Evolutionary conservation across 2,329 filamentous ascomycete genomes (phyloP).

Genomic region (Penicillium expansum): DNA sequence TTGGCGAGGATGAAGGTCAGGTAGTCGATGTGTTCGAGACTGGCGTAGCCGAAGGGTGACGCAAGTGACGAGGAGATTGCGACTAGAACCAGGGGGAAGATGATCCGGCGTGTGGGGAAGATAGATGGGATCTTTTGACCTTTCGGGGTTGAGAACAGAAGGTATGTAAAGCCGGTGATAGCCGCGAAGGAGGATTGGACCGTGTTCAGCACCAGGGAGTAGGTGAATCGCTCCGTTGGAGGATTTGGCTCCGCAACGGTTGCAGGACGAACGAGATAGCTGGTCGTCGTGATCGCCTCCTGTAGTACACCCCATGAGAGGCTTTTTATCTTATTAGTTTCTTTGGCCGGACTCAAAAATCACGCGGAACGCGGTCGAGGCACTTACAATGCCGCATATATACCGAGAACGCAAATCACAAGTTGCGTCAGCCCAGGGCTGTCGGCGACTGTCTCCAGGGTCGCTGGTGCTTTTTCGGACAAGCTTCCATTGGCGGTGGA

Average conservation of each 20-base stretch:
- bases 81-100: conserved; percentile 77
- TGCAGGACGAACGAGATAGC: conserved; percentile 63
- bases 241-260: conserved; percentile 44
- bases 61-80: conserved; percentile 84
- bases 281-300: conserved; percentile 93
- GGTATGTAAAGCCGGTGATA: conserved; percentile 76
- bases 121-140: conserved; percentile 52
- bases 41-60: conserved; percentile 93
- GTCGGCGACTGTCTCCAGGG: conserved; percentile 31
- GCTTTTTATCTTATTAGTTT: conserved; percentile 46
- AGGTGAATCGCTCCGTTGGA: conserved; percentile 73
- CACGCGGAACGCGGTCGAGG: neutral
- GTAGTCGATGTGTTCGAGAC: conserved; percentile 91
- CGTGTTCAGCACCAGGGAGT: conserved; percentile 93
- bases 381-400: conserved; percentile 89
- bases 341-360: neutral
- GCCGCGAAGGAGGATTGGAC: conserved; percentile 90
- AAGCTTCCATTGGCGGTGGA: conserved; percentile 19
- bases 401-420: conserved; percentile 83
- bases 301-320: conserved; percentile 95
- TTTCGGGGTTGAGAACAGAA: conserved; percentile 61
- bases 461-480: conserved; percentile 19
- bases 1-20: conserved; percentile 97
- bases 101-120: conserved; percentile 72
- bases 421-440: conserved; percentile 68